A percentile compares a stretch with the other conserved stretches of the same genome.
Conservation (phyloP, 2,329 filamentous ascomycete genomes). For the Cercospora berteroae region DNA sequence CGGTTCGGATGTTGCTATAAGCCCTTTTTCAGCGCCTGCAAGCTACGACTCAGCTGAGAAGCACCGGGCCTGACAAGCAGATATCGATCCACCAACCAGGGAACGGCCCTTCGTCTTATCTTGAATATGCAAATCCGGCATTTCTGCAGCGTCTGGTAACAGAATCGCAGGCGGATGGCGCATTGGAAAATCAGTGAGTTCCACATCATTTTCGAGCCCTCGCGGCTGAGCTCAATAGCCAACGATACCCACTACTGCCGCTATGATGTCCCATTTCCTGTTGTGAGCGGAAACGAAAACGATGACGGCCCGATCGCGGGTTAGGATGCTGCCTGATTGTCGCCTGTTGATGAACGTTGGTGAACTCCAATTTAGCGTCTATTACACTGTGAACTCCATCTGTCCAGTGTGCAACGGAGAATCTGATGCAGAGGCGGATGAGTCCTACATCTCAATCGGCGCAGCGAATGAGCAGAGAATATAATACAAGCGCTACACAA, state of each 20-base stretch:
- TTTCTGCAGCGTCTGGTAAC: neutral
- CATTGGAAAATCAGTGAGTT: neutral
- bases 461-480: conserved; percentile 23
- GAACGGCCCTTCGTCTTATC: neutral
- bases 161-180: neutral
- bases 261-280: neutral
- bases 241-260: neutral
- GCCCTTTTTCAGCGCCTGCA: neutral
- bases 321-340: neutral
- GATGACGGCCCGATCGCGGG: neutral
- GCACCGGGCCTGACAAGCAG: neutral
- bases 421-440: neutral
- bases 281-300: neutral
- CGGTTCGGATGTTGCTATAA: neutral
- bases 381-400: neutral
- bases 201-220: neutral
- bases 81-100: neutral
- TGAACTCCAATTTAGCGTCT: neutral
- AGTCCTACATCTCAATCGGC: neutral
- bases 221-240: neutral
- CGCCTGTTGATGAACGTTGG: neutral
- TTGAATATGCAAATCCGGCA: neutral
- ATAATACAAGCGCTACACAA: conserved; percentile 28
- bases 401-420: neutral
- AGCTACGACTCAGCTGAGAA: conserved; percentile 1